These are phyloP conservation scores for Daldinia sp. DNA, from an alignment of 2,329 filamentous ascomycete species.

Conservation along the genomic window DNA sequence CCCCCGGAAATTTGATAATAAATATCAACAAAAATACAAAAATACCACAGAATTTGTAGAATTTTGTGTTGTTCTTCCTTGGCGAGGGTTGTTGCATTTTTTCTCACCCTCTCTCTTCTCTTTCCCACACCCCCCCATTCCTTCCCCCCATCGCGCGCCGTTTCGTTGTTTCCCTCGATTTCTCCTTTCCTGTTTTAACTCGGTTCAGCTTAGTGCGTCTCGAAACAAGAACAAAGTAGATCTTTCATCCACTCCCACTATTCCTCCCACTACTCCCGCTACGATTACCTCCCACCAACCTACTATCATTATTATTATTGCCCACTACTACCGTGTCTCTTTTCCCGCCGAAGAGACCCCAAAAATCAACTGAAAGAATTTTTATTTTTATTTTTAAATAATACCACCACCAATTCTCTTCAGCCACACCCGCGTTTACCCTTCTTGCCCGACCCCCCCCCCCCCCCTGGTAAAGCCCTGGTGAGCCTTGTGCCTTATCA, in stretches of 20 bases:
- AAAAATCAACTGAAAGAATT: conserved; percentile 5
- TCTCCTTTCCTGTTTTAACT: conserved; percentile 32
- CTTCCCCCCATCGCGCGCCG: conserved; percentile 1
- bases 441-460: conserved; percentile 1
- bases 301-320: too few relatives aligned
- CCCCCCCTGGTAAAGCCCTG: conserved; percentile 23
- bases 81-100: conserved; percentile 27
- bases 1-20: neutral
- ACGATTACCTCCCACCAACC: neutral
- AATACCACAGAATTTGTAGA: neutral
- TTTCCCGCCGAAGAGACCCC: conserved; percentile 22
- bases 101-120: conserved; percentile 11
- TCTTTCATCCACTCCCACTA: conserved; percentile 13
- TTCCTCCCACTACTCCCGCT: conserved; percentile 32
- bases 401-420: conserved; percentile 33
- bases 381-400: too few relatives aligned
- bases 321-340: too few relatives aligned
- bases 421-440: conserved; percentile 41
- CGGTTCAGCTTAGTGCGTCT: conserved; percentile 35
- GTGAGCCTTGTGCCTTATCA: conserved; percentile 37
- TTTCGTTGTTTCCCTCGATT: conserved; percentile 25
- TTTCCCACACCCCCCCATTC: conserved; percentile 1
- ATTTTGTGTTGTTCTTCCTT: conserved; percentile 35
- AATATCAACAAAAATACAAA: neutral
- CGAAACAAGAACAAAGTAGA: conserved; percentile 30